Evolutionary conservation across 495 filamentous ascomycete species (phyloP), one percentile per base, ranked within the genome.

Genomic region (Xylaria curta): DNA sequence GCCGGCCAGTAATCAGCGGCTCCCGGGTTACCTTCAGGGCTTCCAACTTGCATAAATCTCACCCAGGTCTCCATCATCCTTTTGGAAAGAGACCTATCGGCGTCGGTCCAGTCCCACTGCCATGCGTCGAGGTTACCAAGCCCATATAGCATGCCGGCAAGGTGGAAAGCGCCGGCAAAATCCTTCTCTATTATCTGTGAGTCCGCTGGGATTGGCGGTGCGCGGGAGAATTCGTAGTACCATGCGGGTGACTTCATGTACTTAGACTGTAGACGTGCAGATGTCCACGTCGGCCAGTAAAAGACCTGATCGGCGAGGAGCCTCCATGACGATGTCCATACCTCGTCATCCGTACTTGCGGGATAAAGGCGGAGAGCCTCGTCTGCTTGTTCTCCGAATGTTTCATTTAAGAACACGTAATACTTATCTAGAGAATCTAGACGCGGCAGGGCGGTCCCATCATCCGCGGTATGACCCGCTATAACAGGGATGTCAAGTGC

Each of bases 21-120:
- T 56, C 36, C 65, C n/a, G 42, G 31, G 28, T 19, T 38, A 19
- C 4, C 66, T 36, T 44, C 51, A 15, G 66, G 66, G 21, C n/a
- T 59, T 51, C 51, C 66, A 42, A n/a, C 19, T 4, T 44, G n/a
- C 36, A 68, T 0, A 13, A 68, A 68, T 8, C 9, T 36, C 17
- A 68, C 66, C 31, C 33, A 68, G 0, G 66, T 31, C 0, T 33
- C 66, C 66, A 40, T 68, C 51, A 68, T 46, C 0, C 44, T 59
- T 21, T 15, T 46, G 19, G 66, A 68, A 44, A 68, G 66, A 5
- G 49, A 56, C 15, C 66, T 5, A 12, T 68, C 66, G 13, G 53
- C 66, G n/a, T 68, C 51, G 66, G 66, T 68, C 66, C 66, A 68
- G 36, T 68, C 53, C 66, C 66, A 68, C 8, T 58, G 33, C 66